A percentile compares a stretch with the other conserved stretches of the same genome.
phyloP scores from a whole-genome alignment of 2,329 filamentous ascomycete species.

The Pseudogymnoascus sp. region DNA sequence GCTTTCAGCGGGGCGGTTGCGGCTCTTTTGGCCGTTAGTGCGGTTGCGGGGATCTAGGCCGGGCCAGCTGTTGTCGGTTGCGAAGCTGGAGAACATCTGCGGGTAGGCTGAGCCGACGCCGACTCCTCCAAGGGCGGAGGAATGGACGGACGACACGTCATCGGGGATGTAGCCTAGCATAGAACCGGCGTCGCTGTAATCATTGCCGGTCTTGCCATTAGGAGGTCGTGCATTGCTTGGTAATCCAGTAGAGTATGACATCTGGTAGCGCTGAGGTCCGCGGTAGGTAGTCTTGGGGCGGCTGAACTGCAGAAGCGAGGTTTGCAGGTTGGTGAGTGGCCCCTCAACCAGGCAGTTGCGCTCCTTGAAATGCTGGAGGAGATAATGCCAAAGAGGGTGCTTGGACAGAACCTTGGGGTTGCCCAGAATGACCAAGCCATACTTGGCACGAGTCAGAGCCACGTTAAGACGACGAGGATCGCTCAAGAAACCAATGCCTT shows the following conservation, averaged over 20 bases:
- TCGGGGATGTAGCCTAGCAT: conserved; percentile 94
- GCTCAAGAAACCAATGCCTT: conserved; percentile 97
- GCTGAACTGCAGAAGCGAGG: conserved; percentile 89
- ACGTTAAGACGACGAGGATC: conserved; percentile 97
- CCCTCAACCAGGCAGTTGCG: conserved; percentile 93
- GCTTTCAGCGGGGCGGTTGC: conserved; percentile 64
- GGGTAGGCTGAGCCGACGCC: conserved; percentile 77
- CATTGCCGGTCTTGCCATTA: conserved; percentile 28
- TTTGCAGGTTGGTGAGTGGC: conserved; percentile 89
- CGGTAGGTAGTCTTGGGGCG: conserved; percentile 89
- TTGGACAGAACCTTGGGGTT: conserved; percentile 97
- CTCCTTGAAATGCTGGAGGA: conserved; percentile 95
- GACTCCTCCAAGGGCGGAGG: conserved; percentile 79
- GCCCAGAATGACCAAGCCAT: conserved; percentile 89
- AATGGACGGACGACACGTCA: conserved; percentile 93
- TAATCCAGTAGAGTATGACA: conserved; percentile 52
- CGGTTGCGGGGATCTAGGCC: conserved; percentile 63
- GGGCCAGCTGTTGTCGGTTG: conserved; percentile 75
- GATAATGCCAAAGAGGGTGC: conserved; percentile 94
- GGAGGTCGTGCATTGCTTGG: conserved; percentile 29
- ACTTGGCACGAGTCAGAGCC: conserved; percentile 92
- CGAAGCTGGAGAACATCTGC: conserved; percentile 91
- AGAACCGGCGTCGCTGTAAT: conserved; percentile 63
- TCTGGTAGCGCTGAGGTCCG: conserved; percentile 78
- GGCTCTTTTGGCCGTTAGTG: conserved; percentile 55